Evolutionary conservation across 192 early-diverging fungal species (phyloP), one percentile per base, ranked within the genome.

Genomic region (Irineochytrium annulatum): DNA sequence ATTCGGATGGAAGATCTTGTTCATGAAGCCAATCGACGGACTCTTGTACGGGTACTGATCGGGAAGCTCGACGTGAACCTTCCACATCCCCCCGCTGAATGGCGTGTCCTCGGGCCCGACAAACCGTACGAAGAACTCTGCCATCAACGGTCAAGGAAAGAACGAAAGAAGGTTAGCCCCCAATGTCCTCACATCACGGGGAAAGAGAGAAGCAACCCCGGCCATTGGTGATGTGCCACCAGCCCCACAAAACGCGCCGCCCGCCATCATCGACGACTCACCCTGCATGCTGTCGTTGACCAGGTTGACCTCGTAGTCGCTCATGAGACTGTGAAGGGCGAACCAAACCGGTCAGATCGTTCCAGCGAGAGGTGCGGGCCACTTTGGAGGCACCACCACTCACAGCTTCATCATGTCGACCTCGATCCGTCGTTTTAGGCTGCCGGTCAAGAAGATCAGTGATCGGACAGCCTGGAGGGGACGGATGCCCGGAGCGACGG

Each of bases 11-110:
- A 95, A 99, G 60, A 98, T 97, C 73, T 89, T 95, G 85, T 99
- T 99, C 80, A 92, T 91, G 69, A 99, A 99, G 8, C 97, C 97
- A 57, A 99, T 99, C 43, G 93, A 95, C 16, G 95, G 97, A 27
- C 92, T 94, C 77, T 95, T 95, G 85, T 94, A 99, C 8, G 97
- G 97, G 63, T 99, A 99, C 66, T 97, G 92, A 77, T 99, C 97
- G 3, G 94, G 97, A 22, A 99, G 81, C 72, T 99, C 97, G 14
- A 99, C 97, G 69, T 94, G 97, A 22, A 99, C 81, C 72, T 95
- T 96, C 95, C 95, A 99, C 30, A 91, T 80, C 22, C 97, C 97
- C 43, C 89, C 90, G 20, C 80, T 73, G 73, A 97, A 99, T 29
- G 95, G 93, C 17, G 96, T 98, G 60, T 92, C 96, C 41, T 86